Evolutionary conservation across 371 early-diverging fungal species (phyloP).

Genomic region (Mucor racemosus): DNA sequence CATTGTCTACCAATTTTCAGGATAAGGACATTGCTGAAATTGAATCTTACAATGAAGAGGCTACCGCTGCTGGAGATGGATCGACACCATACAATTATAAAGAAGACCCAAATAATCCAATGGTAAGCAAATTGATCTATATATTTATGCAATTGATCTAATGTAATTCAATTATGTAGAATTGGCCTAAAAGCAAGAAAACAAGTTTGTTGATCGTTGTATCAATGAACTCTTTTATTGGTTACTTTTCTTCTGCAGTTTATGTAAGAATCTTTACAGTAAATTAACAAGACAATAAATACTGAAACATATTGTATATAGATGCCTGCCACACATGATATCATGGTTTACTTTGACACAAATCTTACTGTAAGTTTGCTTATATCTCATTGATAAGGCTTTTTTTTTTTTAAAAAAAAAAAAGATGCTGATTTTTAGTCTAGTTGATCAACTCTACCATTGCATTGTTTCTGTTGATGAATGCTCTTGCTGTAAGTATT

Average conservation of each 20-base stretch:
- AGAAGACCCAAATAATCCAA: conserved; percentile 32
- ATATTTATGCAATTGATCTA: not conserved
- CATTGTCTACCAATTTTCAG: not conserved
- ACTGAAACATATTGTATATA: conserved; percentile 5
- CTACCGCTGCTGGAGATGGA: not conserved
- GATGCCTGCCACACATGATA: conserved; percentile 43
- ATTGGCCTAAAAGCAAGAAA: conserved; percentile 39
- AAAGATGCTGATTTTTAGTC: not conserved
- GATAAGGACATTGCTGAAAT: conserved; percentile 3
- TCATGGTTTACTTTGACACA: conserved; percentile 30
- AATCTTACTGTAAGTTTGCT: conserved; percentile 19
- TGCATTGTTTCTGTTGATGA: conserved; percentile 26
- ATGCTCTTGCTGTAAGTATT: conserved; percentile 28
- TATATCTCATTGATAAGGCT: not conserved
- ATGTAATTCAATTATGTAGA: conserved; percentile 19
- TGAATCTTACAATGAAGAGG: not conserved
- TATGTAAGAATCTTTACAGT: conserved; percentile 24
- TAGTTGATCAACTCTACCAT: conserved; percentile 26
- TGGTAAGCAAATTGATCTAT: conserved; percentile 16
- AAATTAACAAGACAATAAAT: not conserved
- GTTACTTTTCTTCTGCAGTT: conserved; percentile 40
- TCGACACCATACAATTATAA: conserved; percentile 17
- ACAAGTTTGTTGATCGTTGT: conserved; percentile 28
- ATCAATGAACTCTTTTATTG: conserved; percentile 36
- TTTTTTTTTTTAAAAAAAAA: too few species aligned